Conservation (phyloP, 1,139 yeast species). For the Yarrowia galli region DNA sequence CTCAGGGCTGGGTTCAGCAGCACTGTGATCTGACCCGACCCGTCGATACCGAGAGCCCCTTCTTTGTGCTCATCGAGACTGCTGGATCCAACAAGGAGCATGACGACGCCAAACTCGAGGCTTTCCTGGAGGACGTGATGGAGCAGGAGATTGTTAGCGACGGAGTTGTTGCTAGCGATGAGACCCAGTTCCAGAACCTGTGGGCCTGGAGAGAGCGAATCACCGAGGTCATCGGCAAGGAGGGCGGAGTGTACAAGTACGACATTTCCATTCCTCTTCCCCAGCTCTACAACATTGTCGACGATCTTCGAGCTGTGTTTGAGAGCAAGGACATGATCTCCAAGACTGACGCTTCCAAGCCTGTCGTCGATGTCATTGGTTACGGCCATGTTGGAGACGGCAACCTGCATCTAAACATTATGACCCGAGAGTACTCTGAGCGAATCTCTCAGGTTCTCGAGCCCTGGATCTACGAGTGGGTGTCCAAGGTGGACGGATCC, state of each 20-base stretch:
- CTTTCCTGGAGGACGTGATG: slow-evolving; percentile 82
- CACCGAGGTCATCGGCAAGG: slow-evolving; percentile 84
- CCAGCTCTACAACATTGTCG: slow-evolving; percentile 80
- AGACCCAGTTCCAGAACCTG: slow-evolving; percentile 76
- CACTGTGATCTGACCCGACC: slow-evolving; percentile 66
- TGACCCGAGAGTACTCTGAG: slow-evolving; percentile 76
- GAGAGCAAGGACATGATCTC: slow-evolving; percentile 66
- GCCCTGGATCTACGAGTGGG: slow-evolving; percentile 94
- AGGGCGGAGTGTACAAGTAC: slow-evolving; percentile 95
- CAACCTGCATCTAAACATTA: slow-evolving; percentile 87
- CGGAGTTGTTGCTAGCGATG: slow-evolving; percentile 96
- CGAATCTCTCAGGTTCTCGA: slow-evolving; percentile 80
- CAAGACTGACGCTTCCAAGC: slow-evolving; percentile 64
- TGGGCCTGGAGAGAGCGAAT: slow-evolving; percentile 97
- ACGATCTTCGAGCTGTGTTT: slow-evolving; percentile 69
- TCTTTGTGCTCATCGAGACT: slow-evolving; percentile 89
- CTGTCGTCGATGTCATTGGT: slow-evolving; percentile 88
- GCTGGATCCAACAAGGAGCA: slow-evolving; percentile 87
- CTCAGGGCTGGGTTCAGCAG: slow-evolving; percentile 70
- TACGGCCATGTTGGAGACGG: slow-evolving; percentile 98
- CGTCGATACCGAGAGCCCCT: slow-evolving; percentile 77
- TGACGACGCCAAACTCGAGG: slow-evolving; percentile 62
- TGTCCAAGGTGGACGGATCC: slow-evolving; percentile 77
- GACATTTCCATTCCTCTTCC: slow-evolving; percentile 89
- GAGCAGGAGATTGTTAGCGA: slow-evolving; percentile 83